Base-by-base conservation (phyloP, 768 basidiomycete genomes). In the Kwoniella bestiolae region DNA sequence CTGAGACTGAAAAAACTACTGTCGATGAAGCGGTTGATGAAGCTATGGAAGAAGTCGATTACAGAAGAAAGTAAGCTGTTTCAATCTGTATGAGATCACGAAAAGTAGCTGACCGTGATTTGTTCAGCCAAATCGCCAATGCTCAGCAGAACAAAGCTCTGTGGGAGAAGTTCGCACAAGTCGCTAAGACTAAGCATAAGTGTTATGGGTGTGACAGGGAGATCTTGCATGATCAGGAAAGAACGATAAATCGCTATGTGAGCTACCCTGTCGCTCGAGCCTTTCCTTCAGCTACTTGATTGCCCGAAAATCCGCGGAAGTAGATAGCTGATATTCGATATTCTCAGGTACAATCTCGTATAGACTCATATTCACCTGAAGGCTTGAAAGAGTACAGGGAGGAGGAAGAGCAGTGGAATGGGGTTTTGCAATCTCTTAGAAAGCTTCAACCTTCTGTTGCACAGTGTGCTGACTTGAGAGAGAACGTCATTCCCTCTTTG, bases 161-260 rank as follows among this genome's bases (percentile, higher is more conserved):
- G 7, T 75, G 73, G 73, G 53, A 72, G 32, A 68, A 67, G 11
- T 62, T 77, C 16, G 38, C 71, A 2, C 60, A 66, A 25, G 59
- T 63, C 5, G 71, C 63, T 34, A 86, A 86, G 75, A 82, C 84
- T 55, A 86, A 88, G 67, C 88, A 89, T 73, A 79, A 84, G 0
- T 99, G 95, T 73, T 83, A 86, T 11, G 88, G 87, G 7, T 98
- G 95, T 76, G 87, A 88, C 71, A 86, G 94, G 1, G 83, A 83
- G 41, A 81, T 97, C 75, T 82, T 85, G 23, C 57, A 62, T 11
- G 73, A 77, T 1, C 88, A 88, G 47, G 70, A 86, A 50, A 81
- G 81, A 0, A 83, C 85, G 0, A 91, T 94, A 66, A 90, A 94
- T 78, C 85, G 84, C 81, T 87, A 87, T 73, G 92, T 91, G 62